Conservation (phyloP, 2,329 filamentous ascomycete species). For the Phaeophleospora eucalypticola region DNA sequence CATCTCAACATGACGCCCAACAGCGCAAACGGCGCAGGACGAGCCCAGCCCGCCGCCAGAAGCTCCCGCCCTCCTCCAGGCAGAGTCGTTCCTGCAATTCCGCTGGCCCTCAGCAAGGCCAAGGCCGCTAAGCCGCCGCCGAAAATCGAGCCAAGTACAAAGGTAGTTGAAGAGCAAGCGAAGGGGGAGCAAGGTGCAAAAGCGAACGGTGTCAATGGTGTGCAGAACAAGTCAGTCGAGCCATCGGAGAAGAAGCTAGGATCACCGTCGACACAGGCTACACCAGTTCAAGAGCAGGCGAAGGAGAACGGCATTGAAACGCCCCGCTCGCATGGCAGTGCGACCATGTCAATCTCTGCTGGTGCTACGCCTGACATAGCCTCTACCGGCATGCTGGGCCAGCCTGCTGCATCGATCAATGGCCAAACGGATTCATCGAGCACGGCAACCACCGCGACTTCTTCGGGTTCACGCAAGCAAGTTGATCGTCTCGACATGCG, state of each 20-base stretch:
- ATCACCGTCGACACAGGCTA: neutral
- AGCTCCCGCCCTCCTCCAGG: conserved; percentile 2
- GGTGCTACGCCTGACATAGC: conserved; percentile 12
- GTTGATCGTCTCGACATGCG: conserved; percentile 26
- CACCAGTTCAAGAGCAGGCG: neutral
- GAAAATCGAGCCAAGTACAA: conserved; percentile 9
- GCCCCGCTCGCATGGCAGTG: conserved; percentile 18
- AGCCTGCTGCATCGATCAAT: conserved; percentile 7
- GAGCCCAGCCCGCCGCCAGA: neutral
- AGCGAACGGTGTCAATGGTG: neutral
- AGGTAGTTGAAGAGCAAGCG: neutral
- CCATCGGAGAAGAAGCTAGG: neutral
- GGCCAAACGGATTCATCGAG: conserved; percentile 7
- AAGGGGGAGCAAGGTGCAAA: neutral
- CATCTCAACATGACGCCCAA: conserved; percentile 1
- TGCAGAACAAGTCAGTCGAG: neutral
- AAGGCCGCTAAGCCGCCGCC: conserved; percentile 16
- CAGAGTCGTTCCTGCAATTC: conserved; percentile 32
- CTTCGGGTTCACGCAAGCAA: conserved; percentile 17
- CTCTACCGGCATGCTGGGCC: conserved; percentile 1
- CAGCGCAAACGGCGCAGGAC: neutral
- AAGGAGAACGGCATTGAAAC: conserved; percentile 8
- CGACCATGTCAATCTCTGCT: conserved; percentile 14
- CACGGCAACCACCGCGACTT: conserved; percentile 8
- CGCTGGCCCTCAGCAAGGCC: conserved; percentile 27